Percentiles rank a stretch among this genome's conserved stretches.
phyloP scores from a whole-genome alignment of 176 grass and related monocot species.

The Echinochloa phyllopogon region DNA sequence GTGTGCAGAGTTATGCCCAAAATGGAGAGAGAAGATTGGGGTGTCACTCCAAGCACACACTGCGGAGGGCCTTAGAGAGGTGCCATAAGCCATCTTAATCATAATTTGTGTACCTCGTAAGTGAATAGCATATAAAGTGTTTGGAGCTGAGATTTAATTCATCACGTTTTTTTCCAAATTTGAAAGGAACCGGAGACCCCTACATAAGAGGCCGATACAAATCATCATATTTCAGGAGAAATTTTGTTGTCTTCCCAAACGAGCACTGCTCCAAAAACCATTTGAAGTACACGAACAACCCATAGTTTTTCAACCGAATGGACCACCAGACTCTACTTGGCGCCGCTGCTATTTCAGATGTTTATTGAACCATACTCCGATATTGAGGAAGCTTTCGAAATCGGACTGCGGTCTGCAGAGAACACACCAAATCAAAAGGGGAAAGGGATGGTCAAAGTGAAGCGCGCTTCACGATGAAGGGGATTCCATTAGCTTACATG shows the following conservation, averaged over 20 bases:
- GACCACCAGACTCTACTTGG: not conserved
- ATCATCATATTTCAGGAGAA: not conserved
- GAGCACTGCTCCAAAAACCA: not conserved
- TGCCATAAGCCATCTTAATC: not conserved
- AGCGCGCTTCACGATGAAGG: not conserved
- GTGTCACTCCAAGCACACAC: too few relatives aligned
- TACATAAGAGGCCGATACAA: not conserved
- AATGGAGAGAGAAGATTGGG: too few relatives aligned
- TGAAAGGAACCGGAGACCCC: not conserved
- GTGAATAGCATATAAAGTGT: not conserved
- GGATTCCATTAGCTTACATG: conserved; percentile 26
- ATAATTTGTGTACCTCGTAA: not conserved
- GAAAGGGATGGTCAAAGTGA: not conserved
- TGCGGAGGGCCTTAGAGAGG: not conserved
- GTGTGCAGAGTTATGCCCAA: too few relatives aligned
- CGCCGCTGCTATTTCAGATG: conserved; percentile 31
- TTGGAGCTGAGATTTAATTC: not conserved
- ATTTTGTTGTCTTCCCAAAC: not conserved
- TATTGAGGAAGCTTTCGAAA: conserved; percentile 85
- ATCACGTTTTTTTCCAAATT: not conserved
- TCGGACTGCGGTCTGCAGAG: conserved; percentile 66
- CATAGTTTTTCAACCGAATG: not conserved
- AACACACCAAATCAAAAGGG: not conserved
- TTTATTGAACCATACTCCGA: conserved; percentile 93
- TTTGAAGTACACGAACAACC: not conserved